phyloP scores from a whole-genome alignment of 2,329 filamentous ascomycete genomes.

The Calonectria montana region DNA sequence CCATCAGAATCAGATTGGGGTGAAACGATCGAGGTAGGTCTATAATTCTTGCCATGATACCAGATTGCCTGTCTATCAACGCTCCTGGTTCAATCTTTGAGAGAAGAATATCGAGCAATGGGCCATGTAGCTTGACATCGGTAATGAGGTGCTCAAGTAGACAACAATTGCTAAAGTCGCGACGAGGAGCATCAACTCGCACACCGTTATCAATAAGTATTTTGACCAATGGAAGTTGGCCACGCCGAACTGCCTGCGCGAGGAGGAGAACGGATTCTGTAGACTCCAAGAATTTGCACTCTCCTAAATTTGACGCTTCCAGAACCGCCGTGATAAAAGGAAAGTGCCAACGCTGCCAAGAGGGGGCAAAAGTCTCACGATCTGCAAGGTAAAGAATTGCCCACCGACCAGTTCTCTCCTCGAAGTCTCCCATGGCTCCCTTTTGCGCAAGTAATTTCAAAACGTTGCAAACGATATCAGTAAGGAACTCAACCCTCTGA shows the following conservation, averaged over 20 bases:
- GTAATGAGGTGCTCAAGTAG: slow-evolving; percentile 28
- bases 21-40: background rate
- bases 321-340: slow-evolving; percentile 25
- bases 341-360: slow-evolving; percentile 31
- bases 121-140: slow-evolving; percentile 11
- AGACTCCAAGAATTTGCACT: slow-evolving; percentile 13
- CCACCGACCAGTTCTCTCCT: slow-evolving; percentile 28
- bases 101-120: slow-evolving; percentile 24
- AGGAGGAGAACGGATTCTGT: slow-evolving; percentile 26
- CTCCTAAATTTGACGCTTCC: background rate
- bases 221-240: slow-evolving; percentile 16
- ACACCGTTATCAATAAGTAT: slow-evolving; percentile 29
- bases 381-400: slow-evolving; percentile 29
- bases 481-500: slow-evolving; percentile 26
- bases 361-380: background rate
- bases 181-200: slow-evolving; percentile 18
- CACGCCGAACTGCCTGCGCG: slow-evolving; percentile 11
- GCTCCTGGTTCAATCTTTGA: slow-evolving; percentile 21
- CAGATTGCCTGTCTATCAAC: slow-evolving; percentile 23
- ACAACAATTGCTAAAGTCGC: slow-evolving; percentile 7
- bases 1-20: slow-evolving; percentile 16
- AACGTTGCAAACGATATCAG: slow-evolving; percentile 25
- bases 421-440: slow-evolving; percentile 31
- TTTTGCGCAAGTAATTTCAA: slow-evolving; percentile 25
- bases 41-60: slow-evolving; percentile 25